These are phyloP conservation scores for Trichoderma gamsii DNA, from an alignment of 495 filamentous ascomycete genomes.

Conservation along the genomic window DNA sequence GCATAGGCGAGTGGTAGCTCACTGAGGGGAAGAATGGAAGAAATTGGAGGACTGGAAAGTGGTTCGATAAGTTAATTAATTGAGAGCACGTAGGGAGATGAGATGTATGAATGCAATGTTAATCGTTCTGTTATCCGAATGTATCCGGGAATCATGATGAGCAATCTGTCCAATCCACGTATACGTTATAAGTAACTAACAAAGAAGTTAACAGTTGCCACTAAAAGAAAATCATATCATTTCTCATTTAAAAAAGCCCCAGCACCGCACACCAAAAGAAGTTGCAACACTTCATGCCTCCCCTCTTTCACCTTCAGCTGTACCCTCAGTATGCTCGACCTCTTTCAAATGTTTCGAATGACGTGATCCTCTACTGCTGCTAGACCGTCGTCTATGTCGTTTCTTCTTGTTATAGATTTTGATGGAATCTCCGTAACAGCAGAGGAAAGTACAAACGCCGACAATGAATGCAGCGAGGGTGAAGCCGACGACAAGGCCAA, in stretches of 20 bases:
- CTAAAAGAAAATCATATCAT: no score
- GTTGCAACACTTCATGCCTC: background rate
- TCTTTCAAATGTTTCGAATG: constrained; percentile 7
- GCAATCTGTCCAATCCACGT: background rate
- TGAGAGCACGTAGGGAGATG: background rate
- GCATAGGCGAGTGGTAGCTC: background rate
- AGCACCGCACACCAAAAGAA: background rate
- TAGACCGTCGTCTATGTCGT: constrained; percentile 11
- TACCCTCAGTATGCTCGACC: background rate
- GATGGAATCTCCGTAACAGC: constrained; percentile 17
- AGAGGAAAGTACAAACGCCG: constrained; percentile 15
- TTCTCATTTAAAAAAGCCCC: background rate
- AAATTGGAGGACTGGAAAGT: background rate
- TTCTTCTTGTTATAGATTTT: constrained; percentile 14
- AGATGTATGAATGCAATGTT: background rate
- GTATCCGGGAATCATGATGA: background rate
- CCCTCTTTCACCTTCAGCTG: background rate
- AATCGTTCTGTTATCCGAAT: constrained; percentile 3
- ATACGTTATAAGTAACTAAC: background rate
- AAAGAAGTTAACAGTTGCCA: no score
- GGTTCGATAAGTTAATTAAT: background rate
- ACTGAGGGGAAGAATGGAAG: background rate
- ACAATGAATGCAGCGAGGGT: constrained; percentile 18
- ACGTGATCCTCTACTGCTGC: constrained; percentile 17
- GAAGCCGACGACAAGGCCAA: constrained; percentile 20